A percentile compares a stretch with the other conserved stretches of the same genome.
Conservation (phyloP, 73 alveolate species). For the Symbiodinium natans region DNA sequence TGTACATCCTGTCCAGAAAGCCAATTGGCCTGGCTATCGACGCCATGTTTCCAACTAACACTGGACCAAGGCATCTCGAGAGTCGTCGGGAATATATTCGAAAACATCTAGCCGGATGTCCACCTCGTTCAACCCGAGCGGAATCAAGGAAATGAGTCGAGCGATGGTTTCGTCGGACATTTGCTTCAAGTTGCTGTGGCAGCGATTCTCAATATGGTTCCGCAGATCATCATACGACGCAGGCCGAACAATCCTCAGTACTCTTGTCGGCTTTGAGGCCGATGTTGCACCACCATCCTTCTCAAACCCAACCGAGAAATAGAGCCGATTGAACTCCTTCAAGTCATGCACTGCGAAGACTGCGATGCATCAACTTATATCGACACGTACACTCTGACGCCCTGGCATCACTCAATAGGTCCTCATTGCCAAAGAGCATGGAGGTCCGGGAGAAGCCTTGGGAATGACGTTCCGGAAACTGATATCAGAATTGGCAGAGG, state of each 20-base stretch:
- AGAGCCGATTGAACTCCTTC: slow-evolving; percentile 42
- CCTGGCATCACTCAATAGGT: not conserved
- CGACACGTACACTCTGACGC: not conserved
- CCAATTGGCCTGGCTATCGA: no score
- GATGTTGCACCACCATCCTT: slow-evolving; percentile 61
- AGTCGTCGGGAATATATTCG: not conserved
- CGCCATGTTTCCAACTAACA: no score
- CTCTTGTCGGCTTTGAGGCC: slow-evolving; percentile 19
- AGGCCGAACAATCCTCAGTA: slow-evolving; percentile 42
- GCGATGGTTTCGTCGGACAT: slow-evolving; percentile 37
- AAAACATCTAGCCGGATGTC: slow-evolving; percentile 61
- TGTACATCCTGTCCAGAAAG: no score
- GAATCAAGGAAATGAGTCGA: slow-evolving; percentile 21
- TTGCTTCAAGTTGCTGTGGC: slow-evolving; percentile 81
- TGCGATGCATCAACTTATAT: no score
- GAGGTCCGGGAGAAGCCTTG: slow-evolving; percentile 56
- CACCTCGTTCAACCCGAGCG: not conserved
- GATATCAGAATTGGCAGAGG: no score
- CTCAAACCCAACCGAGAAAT: slow-evolving; percentile 52
- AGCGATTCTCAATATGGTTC: slow-evolving; percentile 50
- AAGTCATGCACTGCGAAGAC: not conserved
- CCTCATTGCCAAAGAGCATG: slow-evolving; percentile 45
- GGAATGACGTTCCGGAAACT: not conserved
- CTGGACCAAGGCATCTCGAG: slow-evolving; percentile 51
- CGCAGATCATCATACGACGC: slow-evolving; percentile 30